Conservation (phyloP, 805 yeast genomes). For the Debaryomyces prosopidis region DNA sequence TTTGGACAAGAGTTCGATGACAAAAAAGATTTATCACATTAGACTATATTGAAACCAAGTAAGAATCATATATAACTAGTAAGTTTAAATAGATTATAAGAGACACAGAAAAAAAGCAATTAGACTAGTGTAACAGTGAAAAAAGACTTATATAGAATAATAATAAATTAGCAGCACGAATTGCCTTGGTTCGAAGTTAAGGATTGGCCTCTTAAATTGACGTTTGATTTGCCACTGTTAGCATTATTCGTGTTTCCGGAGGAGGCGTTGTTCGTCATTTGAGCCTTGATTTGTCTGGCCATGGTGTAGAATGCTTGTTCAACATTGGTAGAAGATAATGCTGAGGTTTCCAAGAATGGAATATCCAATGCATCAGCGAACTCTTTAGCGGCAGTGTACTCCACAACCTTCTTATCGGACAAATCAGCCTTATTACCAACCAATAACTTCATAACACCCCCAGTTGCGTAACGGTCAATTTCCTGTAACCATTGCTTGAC, state of each 20-base stretch:
- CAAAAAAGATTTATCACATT: too few relatives aligned
- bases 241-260: conserved; percentile 24
- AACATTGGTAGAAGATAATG: conserved; percentile 91
- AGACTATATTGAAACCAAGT: too few relatives aligned
- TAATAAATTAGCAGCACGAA: conserved; percentile 35
- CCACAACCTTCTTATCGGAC: conserved; percentile 91
- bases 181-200: conserved; percentile 41
- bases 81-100: background rate
- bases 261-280: conserved; percentile 71
- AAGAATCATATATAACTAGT: conserved; percentile 1
- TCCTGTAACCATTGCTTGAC: conserved; percentile 99
- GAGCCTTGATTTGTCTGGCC: conserved; percentile 98
- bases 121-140: background rate
- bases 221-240: conserved; percentile 56
- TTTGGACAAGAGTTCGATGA: too few relatives aligned
- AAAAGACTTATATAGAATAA: background rate
- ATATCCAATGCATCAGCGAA: conserved; percentile 94
- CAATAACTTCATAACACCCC: conserved; percentile 91
- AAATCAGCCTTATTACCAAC: conserved; percentile 97
- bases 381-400: conserved; percentile 93
- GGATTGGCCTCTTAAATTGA: conserved; percentile 71
- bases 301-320: conserved; percentile 98
- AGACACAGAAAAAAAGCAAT: conserved; percentile 1
- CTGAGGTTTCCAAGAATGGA: conserved; percentile 95
- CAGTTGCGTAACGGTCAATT: conserved; percentile 96